phyloP scores from a whole-genome alignment of 202 grass and related monocot species.

The Setaria viridis region DNA sequence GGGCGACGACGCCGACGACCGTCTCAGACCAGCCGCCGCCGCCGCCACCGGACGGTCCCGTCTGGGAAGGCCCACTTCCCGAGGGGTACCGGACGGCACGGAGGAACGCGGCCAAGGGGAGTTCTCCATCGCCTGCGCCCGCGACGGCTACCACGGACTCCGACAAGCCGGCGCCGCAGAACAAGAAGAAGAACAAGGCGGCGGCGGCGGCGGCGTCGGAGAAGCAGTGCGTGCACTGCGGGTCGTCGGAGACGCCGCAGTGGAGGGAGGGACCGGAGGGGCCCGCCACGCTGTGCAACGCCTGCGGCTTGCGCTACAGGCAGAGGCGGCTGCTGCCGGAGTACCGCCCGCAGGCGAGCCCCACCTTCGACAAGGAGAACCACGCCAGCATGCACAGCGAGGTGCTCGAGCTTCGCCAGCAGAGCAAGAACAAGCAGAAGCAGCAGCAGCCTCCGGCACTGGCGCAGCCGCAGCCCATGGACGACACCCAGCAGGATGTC shows the following conservation, averaged over 20 bases:
- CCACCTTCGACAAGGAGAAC: slow-evolving; percentile 57
- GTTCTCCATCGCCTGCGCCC: too few relatives aligned
- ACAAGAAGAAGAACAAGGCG: too few relatives aligned
- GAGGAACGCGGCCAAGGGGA: too few relatives aligned
- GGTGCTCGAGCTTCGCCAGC: slow-evolving; percentile 65
- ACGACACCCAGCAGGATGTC: neutral
- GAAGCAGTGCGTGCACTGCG: slow-evolving; percentile 66
- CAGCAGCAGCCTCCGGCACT: neutral
- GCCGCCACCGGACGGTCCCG: neutral
- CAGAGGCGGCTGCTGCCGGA: slow-evolving; percentile 80
- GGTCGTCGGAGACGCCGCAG: slow-evolving; percentile 72
- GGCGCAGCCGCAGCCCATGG: neutral
- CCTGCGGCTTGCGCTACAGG: slow-evolving; percentile 73
- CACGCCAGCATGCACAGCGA: slow-evolving; percentile 74
- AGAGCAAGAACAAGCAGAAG: too few relatives aligned
- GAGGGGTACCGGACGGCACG: too few relatives aligned
- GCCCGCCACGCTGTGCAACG: slow-evolving; percentile 79
- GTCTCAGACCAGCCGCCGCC: neutral
- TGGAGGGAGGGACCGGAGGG: slow-evolving; percentile 81
- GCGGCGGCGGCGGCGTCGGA: too few relatives aligned
- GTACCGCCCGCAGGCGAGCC: slow-evolving; percentile 79
- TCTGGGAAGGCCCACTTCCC: neutral
- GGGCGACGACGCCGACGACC: too few relatives aligned
- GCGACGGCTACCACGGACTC: too few relatives aligned
- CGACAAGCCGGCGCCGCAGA: too few relatives aligned